These are phyloP conservation scores for Cyclotella choctawhatcheeana DNA, from an alignment of 108 stramenopile species.

Conservation along the genomic window DNA sequence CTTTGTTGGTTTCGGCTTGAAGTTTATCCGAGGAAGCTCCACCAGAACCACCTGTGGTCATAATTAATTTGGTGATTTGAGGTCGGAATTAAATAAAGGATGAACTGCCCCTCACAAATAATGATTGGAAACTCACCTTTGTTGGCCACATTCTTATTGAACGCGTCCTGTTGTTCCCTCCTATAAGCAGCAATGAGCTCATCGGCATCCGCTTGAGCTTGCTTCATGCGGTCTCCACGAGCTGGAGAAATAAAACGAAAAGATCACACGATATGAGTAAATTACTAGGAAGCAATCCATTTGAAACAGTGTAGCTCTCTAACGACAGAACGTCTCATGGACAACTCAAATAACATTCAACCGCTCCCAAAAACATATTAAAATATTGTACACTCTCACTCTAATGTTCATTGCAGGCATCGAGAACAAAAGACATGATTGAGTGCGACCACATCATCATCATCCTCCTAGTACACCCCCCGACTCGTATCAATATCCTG, in stretches of 20 bases:
- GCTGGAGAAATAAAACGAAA: constrained; percentile 47
- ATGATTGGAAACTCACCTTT: constrained; percentile 41
- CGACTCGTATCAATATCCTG: too few species aligned
- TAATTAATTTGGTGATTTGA: neutral
- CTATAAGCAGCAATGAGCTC: constrained; percentile 86
- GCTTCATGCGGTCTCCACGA: constrained; percentile 94
- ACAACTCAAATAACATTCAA: neutral
- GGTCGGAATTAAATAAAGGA: neutral
- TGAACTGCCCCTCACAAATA: too few species aligned
- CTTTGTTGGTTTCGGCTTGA: constrained; percentile 84
- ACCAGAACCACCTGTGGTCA: constrained; percentile 70
- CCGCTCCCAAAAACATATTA: neutral
- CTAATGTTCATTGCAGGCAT: too few species aligned
- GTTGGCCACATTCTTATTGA: constrained; percentile 80
- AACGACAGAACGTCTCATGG: neutral
- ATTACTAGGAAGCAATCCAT: neutral
- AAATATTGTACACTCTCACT: too few species aligned
- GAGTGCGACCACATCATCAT: too few species aligned
- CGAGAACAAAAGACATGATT: too few species aligned
- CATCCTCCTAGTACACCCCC: neutral
- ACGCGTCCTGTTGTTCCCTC: constrained; percentile 90
- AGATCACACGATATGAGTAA: neutral
- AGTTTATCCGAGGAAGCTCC: constrained; percentile 79
- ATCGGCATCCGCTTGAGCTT: constrained; percentile 88
- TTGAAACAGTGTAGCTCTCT: neutral